Conservation (phyloP, 2,329 filamentous ascomycete genomes). For the Neonectria magnoliae region DNA sequence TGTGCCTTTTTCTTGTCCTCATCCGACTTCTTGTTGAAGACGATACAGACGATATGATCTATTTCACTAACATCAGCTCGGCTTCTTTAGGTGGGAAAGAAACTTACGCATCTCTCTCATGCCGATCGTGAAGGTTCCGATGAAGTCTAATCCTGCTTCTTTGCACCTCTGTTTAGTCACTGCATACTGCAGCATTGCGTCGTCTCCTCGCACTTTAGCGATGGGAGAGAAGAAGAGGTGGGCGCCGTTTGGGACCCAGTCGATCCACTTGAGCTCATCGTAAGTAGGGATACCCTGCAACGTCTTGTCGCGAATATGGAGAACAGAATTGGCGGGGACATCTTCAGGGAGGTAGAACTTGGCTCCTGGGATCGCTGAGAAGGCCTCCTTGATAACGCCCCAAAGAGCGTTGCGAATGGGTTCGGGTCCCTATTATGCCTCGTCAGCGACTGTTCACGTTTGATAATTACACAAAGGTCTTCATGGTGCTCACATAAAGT, state of each 20-base stretch:
- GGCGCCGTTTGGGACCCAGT: constrained; percentile 34
- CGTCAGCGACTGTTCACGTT: neutral
- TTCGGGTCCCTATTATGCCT: constrained; percentile 21
- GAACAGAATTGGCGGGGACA: constrained; percentile 29
- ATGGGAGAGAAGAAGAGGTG: constrained; percentile 39
- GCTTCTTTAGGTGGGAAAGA: no score
- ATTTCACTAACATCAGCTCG: neutral
- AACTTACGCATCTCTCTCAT: constrained; percentile 21
- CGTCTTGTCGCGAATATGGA: constrained; percentile 28
- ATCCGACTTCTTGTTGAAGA: constrained; percentile 58
- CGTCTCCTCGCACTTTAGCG: constrained; percentile 30
- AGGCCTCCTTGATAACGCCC: constrained; percentile 28
- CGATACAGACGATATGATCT: constrained; percentile 58
- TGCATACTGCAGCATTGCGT: constrained; percentile 22
- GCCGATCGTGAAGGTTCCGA: constrained; percentile 29
- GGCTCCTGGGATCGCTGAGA: constrained; percentile 30
- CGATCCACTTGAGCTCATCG: constrained; percentile 35
- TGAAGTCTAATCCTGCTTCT: constrained; percentile 35
- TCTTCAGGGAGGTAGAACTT: constrained; percentile 38
- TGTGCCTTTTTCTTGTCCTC: constrained; percentile 48
- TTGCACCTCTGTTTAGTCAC: constrained; percentile 24
- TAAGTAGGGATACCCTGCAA: constrained; percentile 30
- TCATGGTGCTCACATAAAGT: constrained; percentile 13
- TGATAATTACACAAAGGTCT: no score
- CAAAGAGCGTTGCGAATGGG: constrained; percentile 31